Evolutionary conservation across 345 rosid species (phyloP).

Genomic region (Aegle marmelos): DNA sequence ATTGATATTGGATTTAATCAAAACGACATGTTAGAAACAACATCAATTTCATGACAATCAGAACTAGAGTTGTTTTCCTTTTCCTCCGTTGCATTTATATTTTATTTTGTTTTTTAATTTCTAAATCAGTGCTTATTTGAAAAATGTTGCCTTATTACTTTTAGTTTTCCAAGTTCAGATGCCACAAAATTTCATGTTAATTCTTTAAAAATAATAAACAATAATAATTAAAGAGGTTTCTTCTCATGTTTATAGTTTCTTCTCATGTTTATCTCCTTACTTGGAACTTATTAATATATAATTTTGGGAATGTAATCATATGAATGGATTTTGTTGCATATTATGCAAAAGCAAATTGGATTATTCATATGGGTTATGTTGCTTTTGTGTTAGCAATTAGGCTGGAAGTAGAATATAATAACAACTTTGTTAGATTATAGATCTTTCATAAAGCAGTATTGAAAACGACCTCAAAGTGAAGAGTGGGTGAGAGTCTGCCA

Average conservation of each 20-base stretch:
- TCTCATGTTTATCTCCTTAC: not conserved
- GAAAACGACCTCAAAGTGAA: slow-evolving; percentile 17
- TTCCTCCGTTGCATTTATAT: no score
- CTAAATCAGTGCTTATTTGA: not conserved
- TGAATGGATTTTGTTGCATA: not conserved
- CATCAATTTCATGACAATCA: not conserved
- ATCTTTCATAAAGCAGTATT: not conserved
- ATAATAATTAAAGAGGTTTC: not conserved
- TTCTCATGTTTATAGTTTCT: not conserved
- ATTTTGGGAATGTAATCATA: not conserved
- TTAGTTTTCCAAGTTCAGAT: not conserved
- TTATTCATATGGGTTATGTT: not conserved
- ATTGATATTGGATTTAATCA: no score
- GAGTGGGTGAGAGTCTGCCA: slow-evolving; percentile 18
- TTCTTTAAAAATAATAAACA: no score
- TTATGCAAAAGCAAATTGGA: not conserved
- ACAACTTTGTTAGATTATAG: slow-evolving; percentile 1
- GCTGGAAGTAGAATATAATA: not conserved
- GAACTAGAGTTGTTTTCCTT: no score
- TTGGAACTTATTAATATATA: not conserved
- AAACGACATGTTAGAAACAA: not conserved
- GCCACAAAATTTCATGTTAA: not conserved
- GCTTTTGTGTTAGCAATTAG: slow-evolving; percentile 1
- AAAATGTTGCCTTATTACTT: no score
- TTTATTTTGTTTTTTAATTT: no score